Evolutionary conservation across 352 stramenopile genomes (phyloP), one percentile per base, ranked within the genome.

Genomic region (Plasmopara halstedii): DNA sequence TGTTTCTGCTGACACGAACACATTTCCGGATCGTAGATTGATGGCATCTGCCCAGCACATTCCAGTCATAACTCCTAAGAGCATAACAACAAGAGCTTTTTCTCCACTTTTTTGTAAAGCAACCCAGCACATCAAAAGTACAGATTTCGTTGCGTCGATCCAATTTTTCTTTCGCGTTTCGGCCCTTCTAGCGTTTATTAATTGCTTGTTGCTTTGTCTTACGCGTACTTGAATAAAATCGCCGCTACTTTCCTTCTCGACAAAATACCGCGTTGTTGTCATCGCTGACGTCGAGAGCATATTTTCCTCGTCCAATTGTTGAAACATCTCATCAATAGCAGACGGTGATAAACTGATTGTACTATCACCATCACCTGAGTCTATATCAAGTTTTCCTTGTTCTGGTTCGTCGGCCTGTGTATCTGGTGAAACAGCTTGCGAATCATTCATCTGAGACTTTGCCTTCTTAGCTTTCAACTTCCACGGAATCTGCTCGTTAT

Each of bases 11-110:
- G 44, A 14, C 1, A 33, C 26, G 4, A 36, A 50, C 3, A 34
- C 26, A 5, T 42, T 42, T 14, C 50, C 36, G 8, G 55, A 37
- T 13, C 57, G 66, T 20, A 85, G 38, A 45, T 82, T 78, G 34
- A 85, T 51, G 4, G 69, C 64, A 18, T 85, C 67, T 62, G 82
- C 73, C 75, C 75, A 85, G 56, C 70, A 74, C 37, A 87, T 68
- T 17, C 75, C 75, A 2, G 67, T 56, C 14, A 77, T 41, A 38
- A 82, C 62, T 6, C 75, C 75, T 32, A 83, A 59, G 13, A 68
- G 57, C 60, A 83, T 53, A 2, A 83, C 42, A 3, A 73, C 52
- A 0, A 74, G 20, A n/a, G 65, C 63, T 6, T 67, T 62, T 20
- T 76, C 70, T 17, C 71, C 33, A 9, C 83, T 64, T 6, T 33